Base-by-base conservation (phyloP, 495 filamentous ascomycete genomes). In the Terfezia claveryi region DNA sequence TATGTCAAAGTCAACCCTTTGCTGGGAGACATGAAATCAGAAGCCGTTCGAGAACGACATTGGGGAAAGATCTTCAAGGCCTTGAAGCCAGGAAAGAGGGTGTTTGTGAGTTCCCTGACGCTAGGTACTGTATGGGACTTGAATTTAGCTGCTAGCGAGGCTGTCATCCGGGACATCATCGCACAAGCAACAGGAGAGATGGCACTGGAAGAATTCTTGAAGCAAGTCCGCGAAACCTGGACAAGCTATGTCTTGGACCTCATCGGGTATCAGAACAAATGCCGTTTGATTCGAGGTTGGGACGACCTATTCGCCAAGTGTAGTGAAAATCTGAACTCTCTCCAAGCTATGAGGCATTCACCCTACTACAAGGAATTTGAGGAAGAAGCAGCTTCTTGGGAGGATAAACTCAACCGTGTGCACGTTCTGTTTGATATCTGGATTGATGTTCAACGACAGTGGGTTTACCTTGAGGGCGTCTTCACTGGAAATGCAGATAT, bases 341-440 rank as follows among this genome's bases (percentile, higher is more conserved):
- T 99, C 51, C 92, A 96, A 69, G 92, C 91, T 17, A 99, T 99
- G 91, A 80, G 85, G 65, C 89, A 99, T 66, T 99, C 91, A 7
- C 91, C 91, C 0, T 99, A 96, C 67, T 96, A 92, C 70, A 94
- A 94, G 66, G 88, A 94, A 61, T 99, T 99, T 60, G 91, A 96
- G 64, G 91, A 96, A 61, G 92, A 96, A 58, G 91, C 91, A 17
- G 82, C 87, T 2, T 76, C 80, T 3, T 99, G 92, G 92, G 91
- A 99, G 69, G 91, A 99, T 68, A 94, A 92, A 62, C 74, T 99
- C 46, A 99, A 99, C 67, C 80, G 92, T 38, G 85, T 96, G 20
- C 91, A 96, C 66, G 85, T 96, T 37, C 74, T 96, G 2, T 99
- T 99, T 65, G 92, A 99, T 69, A 86, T 96, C 36, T 99, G 91